These are phyloP conservation scores for Taxillus chinensis DNA, from an alignment of 164 flowering plant species.

Conservation along the genomic window DNA sequence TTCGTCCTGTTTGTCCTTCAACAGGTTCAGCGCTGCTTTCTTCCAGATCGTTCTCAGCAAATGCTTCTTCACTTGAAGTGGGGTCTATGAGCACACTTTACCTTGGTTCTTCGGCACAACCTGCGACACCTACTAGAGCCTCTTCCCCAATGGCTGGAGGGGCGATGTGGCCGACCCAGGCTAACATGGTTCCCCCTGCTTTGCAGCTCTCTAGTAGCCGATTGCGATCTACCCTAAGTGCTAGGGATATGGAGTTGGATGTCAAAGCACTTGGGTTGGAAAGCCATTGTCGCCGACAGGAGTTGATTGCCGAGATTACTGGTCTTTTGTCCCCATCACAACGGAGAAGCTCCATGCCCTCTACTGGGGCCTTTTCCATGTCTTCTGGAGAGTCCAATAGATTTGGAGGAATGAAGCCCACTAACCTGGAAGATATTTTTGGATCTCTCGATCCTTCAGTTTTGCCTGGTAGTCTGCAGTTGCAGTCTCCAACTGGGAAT, in stretches of 20 bases:
- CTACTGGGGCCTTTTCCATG: conserved; percentile 20
- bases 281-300: conserved; percentile 19
- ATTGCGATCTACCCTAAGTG: conserved; percentile 29
- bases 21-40: conserved; percentile 52
- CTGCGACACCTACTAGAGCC: conserved; percentile 27
- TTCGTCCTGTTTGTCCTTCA: conserved; percentile 44
- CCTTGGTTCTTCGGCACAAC: conserved; percentile 34
- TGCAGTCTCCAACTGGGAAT: conserved; percentile 25
- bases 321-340: conserved; percentile 38
- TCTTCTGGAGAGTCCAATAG: conserved; percentile 26
- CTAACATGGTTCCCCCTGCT: conserved; percentile 21
- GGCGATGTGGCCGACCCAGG: conserved; percentile 35
- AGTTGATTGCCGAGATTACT: conserved; percentile 32
- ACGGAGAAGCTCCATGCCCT: conserved; percentile 24
- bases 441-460: conserved; percentile 25
- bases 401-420: conserved; percentile 28
- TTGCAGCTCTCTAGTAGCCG: conserved; percentile 44
- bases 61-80: conserved; percentile 22
- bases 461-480: conserved; percentile 22
- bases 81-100: conserved; percentile 29
- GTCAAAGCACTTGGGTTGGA: conserved; percentile 26
- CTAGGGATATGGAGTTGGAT: conserved; percentile 39
- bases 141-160: conserved; percentile 46
- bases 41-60: conserved; percentile 27
- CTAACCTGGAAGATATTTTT: conserved; percentile 37